Evolutionary conservation across 1,284 basidiomycete genomes (phyloP).

Genomic region (Schizopora paradoxa): DNA sequence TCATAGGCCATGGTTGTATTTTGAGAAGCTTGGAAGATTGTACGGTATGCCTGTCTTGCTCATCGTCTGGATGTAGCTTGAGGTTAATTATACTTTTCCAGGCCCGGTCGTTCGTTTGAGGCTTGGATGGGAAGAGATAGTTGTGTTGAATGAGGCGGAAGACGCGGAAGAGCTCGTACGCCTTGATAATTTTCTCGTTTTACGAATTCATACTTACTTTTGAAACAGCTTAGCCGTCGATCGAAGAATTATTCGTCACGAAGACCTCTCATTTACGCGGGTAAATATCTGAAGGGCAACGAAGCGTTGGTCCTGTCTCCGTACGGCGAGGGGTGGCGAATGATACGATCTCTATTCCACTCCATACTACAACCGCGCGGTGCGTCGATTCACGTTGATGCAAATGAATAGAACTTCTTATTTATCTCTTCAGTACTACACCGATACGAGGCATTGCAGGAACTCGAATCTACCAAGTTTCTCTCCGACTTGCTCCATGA

Average conservation of each 20-base stretch:
- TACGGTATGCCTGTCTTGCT: not conserved
- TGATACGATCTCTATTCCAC: too few species aligned
- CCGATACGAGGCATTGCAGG: not conserved
- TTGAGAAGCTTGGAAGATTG: conserved; percentile 1
- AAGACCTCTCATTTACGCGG: conserved; percentile 16
- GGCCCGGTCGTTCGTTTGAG: conserved; percentile 14
- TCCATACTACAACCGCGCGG: not conserved
- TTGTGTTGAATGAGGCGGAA: conserved; percentile 11
- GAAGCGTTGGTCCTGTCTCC: conserved; percentile 16
- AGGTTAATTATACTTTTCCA: not conserved
- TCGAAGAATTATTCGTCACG: conserved; percentile 19
- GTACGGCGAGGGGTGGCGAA: conserved; percentile 9
- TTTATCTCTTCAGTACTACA: not conserved
- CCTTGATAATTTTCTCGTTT: not conserved
- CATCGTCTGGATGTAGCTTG: too few species aligned
- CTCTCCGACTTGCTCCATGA: not conserved
- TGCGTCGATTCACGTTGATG: not conserved
- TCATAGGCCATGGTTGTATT: conserved; percentile 6
- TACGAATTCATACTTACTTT: not conserved
- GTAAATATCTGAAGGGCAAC: conserved; percentile 14
- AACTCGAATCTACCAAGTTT: not conserved
- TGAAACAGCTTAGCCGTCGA: conserved; percentile 7
- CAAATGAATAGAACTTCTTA: not conserved
- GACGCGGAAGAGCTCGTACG: conserved; percentile 17
- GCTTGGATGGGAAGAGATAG: conserved; percentile 13